These are phyloP conservation scores for Gastrolobium bilobum DNA, from an alignment of 306 rosid species.

Conservation along the genomic window DNA sequence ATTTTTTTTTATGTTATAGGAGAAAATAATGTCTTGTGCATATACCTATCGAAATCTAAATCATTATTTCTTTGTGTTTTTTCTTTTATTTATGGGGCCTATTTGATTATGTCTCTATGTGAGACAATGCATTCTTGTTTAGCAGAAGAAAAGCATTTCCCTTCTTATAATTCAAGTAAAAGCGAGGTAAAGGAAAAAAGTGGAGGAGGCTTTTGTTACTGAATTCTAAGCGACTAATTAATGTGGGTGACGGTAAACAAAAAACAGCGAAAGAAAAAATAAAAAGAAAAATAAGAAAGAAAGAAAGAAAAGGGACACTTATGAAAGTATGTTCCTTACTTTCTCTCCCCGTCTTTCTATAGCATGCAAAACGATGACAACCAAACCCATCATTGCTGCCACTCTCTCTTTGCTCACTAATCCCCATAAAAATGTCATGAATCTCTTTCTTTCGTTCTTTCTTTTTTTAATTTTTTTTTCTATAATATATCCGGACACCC, in stretches of 20 bases:
- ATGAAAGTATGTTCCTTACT: constrained; percentile 53
- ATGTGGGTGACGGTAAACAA: constrained; percentile 72
- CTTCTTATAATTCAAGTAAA: constrained; percentile 10
- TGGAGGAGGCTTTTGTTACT: constrained; percentile 68
- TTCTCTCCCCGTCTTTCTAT: constrained; percentile 51
- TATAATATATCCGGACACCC: constrained; percentile 32
- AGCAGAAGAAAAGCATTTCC: no score
- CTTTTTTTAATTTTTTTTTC: neutral
- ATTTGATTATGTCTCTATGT: no score
- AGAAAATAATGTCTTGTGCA: no score
- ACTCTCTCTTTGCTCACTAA: constrained; percentile 68
- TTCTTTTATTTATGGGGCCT: no score
- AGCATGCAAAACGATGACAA: constrained; percentile 75
- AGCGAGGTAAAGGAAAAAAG: constrained; percentile 39
- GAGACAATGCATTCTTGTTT: no score
- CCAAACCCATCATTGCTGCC: constrained; percentile 76
- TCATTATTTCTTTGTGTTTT: no score
- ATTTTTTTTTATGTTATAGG: no score
- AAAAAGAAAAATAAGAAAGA: neutral
- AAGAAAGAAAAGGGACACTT: constrained; percentile 51
- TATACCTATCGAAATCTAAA: no score
- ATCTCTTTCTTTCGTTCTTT: constrained; percentile 23
- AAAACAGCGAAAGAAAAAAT: constrained; percentile 56
- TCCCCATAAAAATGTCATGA: constrained; percentile 69
- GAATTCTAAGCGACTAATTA: constrained; percentile 83